Percentiles rank a stretch among this genome's conserved stretches.
These are phyloP conservation scores for Diaporthe caulivora DNA, from an alignment of 2,329 filamentous ascomycete genomes.

Conservation along the genomic window DNA sequence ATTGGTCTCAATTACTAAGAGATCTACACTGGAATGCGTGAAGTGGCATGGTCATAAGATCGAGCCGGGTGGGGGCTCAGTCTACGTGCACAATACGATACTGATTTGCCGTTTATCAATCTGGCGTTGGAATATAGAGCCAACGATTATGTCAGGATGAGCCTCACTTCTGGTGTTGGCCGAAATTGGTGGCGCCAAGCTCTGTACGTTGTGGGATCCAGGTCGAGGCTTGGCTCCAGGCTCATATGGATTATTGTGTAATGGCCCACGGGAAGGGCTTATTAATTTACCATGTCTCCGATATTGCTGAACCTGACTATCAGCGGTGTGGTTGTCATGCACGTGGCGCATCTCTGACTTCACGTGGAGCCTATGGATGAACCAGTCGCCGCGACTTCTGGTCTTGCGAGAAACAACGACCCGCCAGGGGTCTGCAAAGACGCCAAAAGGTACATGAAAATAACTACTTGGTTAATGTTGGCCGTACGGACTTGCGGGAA, in stretches of 20 bases:
- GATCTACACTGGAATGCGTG: background rate
- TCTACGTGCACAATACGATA: background rate
- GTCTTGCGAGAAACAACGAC: background rate
- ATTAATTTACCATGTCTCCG: background rate
- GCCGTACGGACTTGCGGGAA: background rate
- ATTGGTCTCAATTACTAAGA: background rate
- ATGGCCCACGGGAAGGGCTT: background rate
- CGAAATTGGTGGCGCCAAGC: background rate
- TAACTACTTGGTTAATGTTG: background rate
- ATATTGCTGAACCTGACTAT: background rate
- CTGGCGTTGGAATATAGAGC: slow-evolving; percentile 1
- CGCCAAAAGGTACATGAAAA: background rate
- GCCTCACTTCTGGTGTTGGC: background rate
- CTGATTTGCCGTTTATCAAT: background rate
- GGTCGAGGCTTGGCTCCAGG: background rate
- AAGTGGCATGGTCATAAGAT: background rate
- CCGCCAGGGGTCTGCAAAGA: no score
- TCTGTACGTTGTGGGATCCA: background rate
- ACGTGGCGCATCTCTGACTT: background rate
- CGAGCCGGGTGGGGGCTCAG: background rate
- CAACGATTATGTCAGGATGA: background rate
- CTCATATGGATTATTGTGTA: background rate
- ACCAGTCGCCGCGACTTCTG: background rate
- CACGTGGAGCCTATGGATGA: background rate
- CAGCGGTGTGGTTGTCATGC: slow-evolving; percentile 4